Base-by-base conservation (phyloP, 257 asterid species). In the Primulina tabacum region DNA sequence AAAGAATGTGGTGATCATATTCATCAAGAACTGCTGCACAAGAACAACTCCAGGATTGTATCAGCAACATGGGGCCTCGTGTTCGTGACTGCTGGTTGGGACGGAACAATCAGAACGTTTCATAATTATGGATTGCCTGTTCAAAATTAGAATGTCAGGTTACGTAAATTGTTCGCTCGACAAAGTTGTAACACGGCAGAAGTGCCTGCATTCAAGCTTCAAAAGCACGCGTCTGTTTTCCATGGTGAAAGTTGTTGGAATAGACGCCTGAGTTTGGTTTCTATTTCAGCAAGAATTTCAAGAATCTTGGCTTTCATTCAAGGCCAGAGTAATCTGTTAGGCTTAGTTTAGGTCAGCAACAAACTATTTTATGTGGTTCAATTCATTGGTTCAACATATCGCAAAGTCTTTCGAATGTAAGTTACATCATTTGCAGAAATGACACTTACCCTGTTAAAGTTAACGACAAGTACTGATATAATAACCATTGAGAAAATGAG, bases 41-140 rank as follows among this genome's bases (percentile, higher is more conserved):
- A 17, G 62, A 70, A 60, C 2, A 47, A 43, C 52, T 65, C 65
- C 0, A 58, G 73, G 30, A 58, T 70, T 17, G 34, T n/a, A 24
- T 80, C 82, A 4, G 64, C 79, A 2, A 69, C 89, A 14, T 88
- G 95, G 94, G 96, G 90, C 38, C 88, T 88, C 4, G 95, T 85
- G 62, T 81, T 92, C 30, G 88, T 88, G 68, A 83, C 96, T 2
- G 98, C 81, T 24, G 76, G 88, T 43, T 52, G 64, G 61, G 95
- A 90, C 70, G 95, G 96, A 35, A 90, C 73, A 66, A 92, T 92
- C 71, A 82, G 86, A 79, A 85, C 89, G n/a, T 92, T 88, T 83
- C 92, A 84, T 68, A 89, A 88, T 75, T 90, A 84, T 38, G 97
- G 98, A 64, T 78, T 87, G 83, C 96, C 94, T 0, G 71, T 80